Percentiles rank a stretch among this genome's conserved stretches.
phyloP scores from a whole-genome alignment of 495 filamentous ascomycete species.

The Astrothelium subdiscretum region DNA sequence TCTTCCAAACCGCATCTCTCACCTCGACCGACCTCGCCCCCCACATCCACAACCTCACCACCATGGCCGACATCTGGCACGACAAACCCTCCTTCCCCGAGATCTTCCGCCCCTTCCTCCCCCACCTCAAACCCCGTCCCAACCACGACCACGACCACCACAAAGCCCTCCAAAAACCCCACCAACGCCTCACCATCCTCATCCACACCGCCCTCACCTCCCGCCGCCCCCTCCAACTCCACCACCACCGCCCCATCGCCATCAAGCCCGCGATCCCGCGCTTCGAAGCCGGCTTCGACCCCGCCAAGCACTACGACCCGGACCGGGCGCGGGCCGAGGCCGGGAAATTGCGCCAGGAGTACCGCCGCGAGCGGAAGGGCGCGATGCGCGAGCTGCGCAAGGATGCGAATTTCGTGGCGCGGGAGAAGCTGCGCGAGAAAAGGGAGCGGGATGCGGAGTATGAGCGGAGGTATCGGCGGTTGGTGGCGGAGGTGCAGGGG shows the following conservation, averaged over 20 bases:
- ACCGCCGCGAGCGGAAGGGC: slow-evolving; percentile 91
- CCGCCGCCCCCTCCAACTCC: slow-evolving; percentile 72
- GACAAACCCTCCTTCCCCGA: slow-evolving; percentile 12
- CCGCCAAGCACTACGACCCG: slow-evolving; percentile 89
- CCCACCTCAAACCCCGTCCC: slow-evolving; percentile 9
- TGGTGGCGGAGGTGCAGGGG: slow-evolving; percentile 89
- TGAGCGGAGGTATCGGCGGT: slow-evolving; percentile 84
- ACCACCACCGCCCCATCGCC: slow-evolving; percentile 77
- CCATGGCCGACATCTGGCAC: slow-evolving; percentile 22
- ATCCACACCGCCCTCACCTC: slow-evolving; percentile 45
- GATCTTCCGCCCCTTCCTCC: slow-evolving; percentile 21
- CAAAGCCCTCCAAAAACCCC: slow-evolving; percentile 16
- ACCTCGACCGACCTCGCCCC: slow-evolving; percentile 3
- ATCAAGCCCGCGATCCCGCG: slow-evolving; percentile 86
- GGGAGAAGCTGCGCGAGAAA: slow-evolving; percentile 82
- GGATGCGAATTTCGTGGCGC: slow-evolving; percentile 81
- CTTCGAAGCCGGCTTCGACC: slow-evolving; percentile 93
- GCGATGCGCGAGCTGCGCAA: slow-evolving; percentile 89
- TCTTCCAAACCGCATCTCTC: slow-evolving; percentile 31
- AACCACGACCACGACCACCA: no score
- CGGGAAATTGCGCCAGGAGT: slow-evolving; percentile 70
- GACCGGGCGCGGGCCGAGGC: slow-evolving; percentile 75
- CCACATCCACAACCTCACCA: slow-evolving; percentile 16
- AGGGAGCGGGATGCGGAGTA: slow-evolving; percentile 74
- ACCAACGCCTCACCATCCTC: slow-evolving; percentile 26